Base-by-base conservation (phyloP, 2,329 filamentous ascomycete genomes). In the Claviceps paspali region DNA sequence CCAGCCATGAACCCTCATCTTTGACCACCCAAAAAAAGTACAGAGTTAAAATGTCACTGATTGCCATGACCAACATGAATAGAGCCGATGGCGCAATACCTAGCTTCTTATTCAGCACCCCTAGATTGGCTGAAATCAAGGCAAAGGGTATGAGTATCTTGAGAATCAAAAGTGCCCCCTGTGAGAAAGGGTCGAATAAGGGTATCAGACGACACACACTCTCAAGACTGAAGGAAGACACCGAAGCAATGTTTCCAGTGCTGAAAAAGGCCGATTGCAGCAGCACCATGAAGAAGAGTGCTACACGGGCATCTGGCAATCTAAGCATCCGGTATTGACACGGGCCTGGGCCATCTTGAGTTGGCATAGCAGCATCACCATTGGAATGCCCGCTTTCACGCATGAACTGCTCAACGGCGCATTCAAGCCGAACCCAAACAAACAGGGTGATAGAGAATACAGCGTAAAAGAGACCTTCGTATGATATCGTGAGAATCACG, bases 1-100 rank as follows among this genome's bases (percentile, higher is more conserved):
- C 91, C 41, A 98, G 62, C 91, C 91, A 98, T 17, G 82, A 91
- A 0, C 91, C 91, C 55, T 98, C 91, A 49, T 98, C 91, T 51
- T 82, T 82, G 32, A 98, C 91, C 49, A 94, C 84, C 76, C 84
- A 98, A 62, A 98, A 98, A 65, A 98, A 98, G 50, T 91, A 84
- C 36, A 98, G 67, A 3, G 91, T 96, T 54, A 96, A 68, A 35
- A 94, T 75, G 54, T 98, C 91, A 42, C 82, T 87, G 36, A 92
- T 74, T 1, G 82, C 82, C 75, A 95, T 93, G 35, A 93, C 86
- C 2, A 88, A 64, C 80, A 95, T 95, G 61, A 96, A 95, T 4
- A 98, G 64, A 5, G 86, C 84, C 28, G 82, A 86, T 0, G 86
- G 87, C 7, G 86, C 81, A 0, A 98, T 80, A 12, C 82, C 80